Base-by-base conservation (phyloP, 2,329 filamentous ascomycete genomes). In the Diaporthe vaccinii region DNA sequence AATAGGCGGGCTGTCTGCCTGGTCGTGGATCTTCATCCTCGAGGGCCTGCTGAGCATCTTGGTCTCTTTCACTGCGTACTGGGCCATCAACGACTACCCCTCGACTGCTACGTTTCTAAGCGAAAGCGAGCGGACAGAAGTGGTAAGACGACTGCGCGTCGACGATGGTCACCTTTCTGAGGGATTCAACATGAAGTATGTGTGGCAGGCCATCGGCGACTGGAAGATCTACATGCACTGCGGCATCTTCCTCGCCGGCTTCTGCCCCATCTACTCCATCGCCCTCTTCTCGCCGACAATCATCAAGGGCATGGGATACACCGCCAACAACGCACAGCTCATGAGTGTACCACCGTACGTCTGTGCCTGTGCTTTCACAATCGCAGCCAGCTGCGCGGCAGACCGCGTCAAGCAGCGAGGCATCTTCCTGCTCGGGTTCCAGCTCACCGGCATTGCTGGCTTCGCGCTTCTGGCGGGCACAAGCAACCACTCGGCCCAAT, bases 21-120 rank as follows among this genome's bases (percentile, higher is more conserved):
- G 94, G 94, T 87, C 90, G 2, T 95, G 93, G 94, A 95, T 96
- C 70, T 96, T 96, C 82, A 93, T 95, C 75, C 84, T 95, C 4
- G 92, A 94, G 81, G 89, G 89, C 41, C 75, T 89, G 28, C 79
- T 86, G 31, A 89, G 88, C 8, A 81, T 90, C 6, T 2, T 86
- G 44, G 84, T 89, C 67, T 92, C 91, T 2, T 59, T 69, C 31
- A 41, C 62, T 1, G 71, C 71, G 5, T 75, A 68, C 74, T 75
- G 58, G 71, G 36, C 85, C 61, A 89, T 93, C 79, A 84, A 89
- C 76, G 91, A 93, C 80, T 93, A 91, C 79, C 91, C 91, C 6
- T 84, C 82, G 20, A 85, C 82, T 17, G 87, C 88, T 67, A 85
- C 83, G 76, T 91, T 91, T 79, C 85, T 91, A 14, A 84, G 80